Evolutionary conservation across 192 early-diverging fungal genomes (phyloP).

Genomic region (Piromyces sp.): DNA sequence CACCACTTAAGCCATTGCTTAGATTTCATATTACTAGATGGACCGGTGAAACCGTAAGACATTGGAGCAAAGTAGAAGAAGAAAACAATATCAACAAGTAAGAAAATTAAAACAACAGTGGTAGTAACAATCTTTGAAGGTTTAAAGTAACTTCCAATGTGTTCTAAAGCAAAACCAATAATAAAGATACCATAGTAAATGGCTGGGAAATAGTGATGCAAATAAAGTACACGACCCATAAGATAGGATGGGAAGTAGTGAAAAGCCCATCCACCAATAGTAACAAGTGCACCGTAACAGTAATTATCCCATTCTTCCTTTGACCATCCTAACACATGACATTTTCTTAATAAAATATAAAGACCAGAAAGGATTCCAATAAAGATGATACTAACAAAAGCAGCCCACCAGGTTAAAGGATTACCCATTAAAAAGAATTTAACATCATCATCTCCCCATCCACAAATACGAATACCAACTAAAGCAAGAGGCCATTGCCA

Average conservation of each 20-base stretch:
- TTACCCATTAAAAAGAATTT: conserved; percentile 93
- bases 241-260: conserved; percentile 90
- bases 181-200: conserved; percentile 83
- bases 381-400: conserved; percentile 28
- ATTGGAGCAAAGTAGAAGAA: background rate
- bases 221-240: conserved; percentile 90
- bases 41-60: background rate
- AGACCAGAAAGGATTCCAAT: conserved; percentile 17
- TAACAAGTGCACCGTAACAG: conserved; percentile 45
- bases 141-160: conserved; percentile 14
- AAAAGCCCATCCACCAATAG: conserved; percentile 74
- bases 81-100: background rate
- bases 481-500: conserved; percentile 75
- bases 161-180: conserved; percentile 58
- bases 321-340: background rate
- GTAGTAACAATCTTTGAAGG: background rate
- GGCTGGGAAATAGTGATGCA: conserved; percentile 95
- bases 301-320: conserved; percentile 50
- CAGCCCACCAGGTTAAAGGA: conserved; percentile 80
- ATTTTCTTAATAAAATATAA: conserved; percentile 14
- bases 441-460: conserved; percentile 64
- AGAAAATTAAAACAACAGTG: background rate
- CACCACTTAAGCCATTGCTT: background rate
- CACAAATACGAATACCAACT: conserved; percentile 82
- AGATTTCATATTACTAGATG: background rate